Conservation (phyloP, 306 rosid species). For the Malus domestica region ASM211411v1 NC_041792.1:29812407-29812906, state of each 20-base stretch:
- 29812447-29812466: background rate
- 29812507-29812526: background rate
- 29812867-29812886: background rate
- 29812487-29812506: background rate
- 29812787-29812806: conserved; percentile 28
- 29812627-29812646: background rate
- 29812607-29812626: background rate
- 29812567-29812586: background rate
- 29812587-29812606: background rate
- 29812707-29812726: conserved; percentile 18
- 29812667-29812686: conserved; percentile 21
- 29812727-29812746: conserved; percentile 34
- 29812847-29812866: background rate
- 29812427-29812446: background rate
- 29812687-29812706: conserved; percentile 22
- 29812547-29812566: background rate
- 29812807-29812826: background rate
- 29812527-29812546: background rate
- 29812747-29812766: conserved; percentile 23
- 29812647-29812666: background rate
- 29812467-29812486: background rate
- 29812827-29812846: background rate
- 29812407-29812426: background rate
- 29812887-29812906: background rate
- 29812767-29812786: conserved; percentile 35